A percentile compares a stretch with the other conserved stretches of the same genome.
These are phyloP conservation scores for Aristolochia fimbriata DNA, from an alignment of 164 flowering plant genomes.

Conservation along the genomic window DNA sequence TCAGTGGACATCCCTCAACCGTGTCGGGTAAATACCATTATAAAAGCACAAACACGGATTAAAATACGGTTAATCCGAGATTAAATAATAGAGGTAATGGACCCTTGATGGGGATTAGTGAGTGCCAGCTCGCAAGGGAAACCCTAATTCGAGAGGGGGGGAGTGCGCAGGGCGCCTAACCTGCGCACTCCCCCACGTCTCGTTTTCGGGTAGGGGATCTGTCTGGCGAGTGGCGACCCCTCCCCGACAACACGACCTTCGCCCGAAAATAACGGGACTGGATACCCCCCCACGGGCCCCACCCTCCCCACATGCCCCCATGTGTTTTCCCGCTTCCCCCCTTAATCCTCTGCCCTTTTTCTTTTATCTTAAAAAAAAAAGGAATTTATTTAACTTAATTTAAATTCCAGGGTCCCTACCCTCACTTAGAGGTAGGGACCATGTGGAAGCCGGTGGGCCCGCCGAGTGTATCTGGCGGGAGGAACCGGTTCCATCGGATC, in stretches of 20 bases:
- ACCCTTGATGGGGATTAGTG: too few species aligned
- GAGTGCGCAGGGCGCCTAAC: background rate
- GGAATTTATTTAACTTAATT: background rate
- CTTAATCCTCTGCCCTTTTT: background rate
- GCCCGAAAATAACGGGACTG: slow-evolving; percentile 5
- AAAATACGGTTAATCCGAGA: too few species aligned
- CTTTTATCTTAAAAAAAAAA: background rate
- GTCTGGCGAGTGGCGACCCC: background rate
- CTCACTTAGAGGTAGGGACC: background rate
- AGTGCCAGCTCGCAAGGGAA: too few species aligned
- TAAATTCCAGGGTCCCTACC: slow-evolving; percentile 1
- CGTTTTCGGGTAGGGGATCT: background rate
- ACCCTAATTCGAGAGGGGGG: too few species aligned
- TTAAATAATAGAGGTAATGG: too few species aligned
- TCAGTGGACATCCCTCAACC: background rate
- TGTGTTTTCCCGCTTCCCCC: slow-evolving; percentile 2
- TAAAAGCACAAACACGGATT: too few species aligned
- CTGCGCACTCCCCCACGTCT: slow-evolving; percentile 1
- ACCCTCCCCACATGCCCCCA: slow-evolving; percentile 4
- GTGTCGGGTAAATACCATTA: too few species aligned
- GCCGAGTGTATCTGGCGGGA: background rate
- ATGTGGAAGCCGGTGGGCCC: background rate
- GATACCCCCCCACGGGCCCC: background rate
- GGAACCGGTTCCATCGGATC: too few species aligned
- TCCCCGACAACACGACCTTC: slow-evolving; percentile 10